Base-by-base conservation (phyloP, 345 rosid genomes). In the Abelmoschus esculentus region DNA sequence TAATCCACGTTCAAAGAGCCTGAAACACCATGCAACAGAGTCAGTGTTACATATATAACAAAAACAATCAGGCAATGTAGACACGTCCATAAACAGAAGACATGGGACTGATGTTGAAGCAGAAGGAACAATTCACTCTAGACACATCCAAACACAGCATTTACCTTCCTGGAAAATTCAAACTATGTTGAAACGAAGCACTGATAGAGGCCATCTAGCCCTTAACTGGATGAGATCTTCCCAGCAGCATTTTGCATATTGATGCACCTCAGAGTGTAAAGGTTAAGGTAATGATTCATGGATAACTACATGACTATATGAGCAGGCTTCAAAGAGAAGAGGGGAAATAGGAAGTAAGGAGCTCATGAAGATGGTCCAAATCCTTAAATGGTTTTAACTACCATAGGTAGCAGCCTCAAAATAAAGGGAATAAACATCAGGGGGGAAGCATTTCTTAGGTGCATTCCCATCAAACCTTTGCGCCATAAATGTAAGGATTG, bases 81-180 rank as follows among this genome's bases (percentile, higher is more conserved):
- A 77, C 70, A 77, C 53, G 26, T 54, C 72, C 79, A 80, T 66
- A 63, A 79, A 80, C 42, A 74, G 64, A 71, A 80, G 67, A 82
- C n/a, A 49, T 57, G 38, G 77, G 74, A 79, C 82, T 40, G 80
- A 79, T 76, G 84, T 77, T 81, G 86, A 83, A 86, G 85, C 75
- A 73, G 81, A 80, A 75, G 77, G 81, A 90, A 76, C 81, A 86
- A 89, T 86, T 86, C 97, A 90, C 84, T 85, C 87, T 82, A 87
- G 83, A 83, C 81, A 83, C 88, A 77, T 84, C 90, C 87, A 88
- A 85, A 85, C 77, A 80, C 89, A 82, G 85, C 93, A 90, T 87
- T 55, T 91, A 95, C 98, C 96, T 95, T 95, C 96, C 91, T 75
- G 76, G 78, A 89, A 78, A 80, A 82, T 84, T 77, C 96, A 91